A percentile compares a stretch with the other conserved stretches of the same genome.
Evolutionary conservation across 2,329 filamentous ascomycete genomes (phyloP).

Genomic region (Sclerotinia nivalis): DNA sequence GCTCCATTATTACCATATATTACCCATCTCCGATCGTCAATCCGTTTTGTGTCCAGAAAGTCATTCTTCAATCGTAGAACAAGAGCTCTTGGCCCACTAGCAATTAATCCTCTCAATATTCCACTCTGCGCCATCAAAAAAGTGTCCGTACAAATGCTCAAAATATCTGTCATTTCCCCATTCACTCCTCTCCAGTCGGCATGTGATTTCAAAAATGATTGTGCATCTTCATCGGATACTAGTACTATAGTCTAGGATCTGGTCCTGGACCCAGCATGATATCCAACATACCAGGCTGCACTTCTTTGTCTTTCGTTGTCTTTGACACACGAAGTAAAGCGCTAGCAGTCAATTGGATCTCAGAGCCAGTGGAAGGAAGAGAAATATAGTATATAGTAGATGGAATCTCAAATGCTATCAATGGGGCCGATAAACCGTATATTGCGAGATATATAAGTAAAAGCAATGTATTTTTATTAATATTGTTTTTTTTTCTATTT

Average conservation of each 20-base stretch:
- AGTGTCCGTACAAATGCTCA: slow-evolving; percentile 55
- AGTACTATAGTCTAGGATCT: slow-evolving; percentile 44
- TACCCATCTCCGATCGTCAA: slow-evolving; percentile 53
- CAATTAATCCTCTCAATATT: slow-evolving; percentile 48
- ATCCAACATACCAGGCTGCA: slow-evolving; percentile 53
- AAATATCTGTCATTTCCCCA: slow-evolving; percentile 47
- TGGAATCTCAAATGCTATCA: slow-evolving; percentile 47
- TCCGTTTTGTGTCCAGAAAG: slow-evolving; percentile 46
- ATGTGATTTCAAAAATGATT: slow-evolving; percentile 50
- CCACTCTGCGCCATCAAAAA: slow-evolving; percentile 52
- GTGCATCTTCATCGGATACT: slow-evolving; percentile 41
- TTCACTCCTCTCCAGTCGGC: slow-evolving; percentile 32
- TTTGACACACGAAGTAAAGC: slow-evolving; percentile 47
- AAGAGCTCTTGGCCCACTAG: slow-evolving; percentile 50
- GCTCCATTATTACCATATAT: slow-evolving; percentile 55
- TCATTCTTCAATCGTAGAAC: slow-evolving; percentile 42
- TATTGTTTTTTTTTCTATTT: too few species aligned
- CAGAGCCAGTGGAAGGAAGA: slow-evolving; percentile 41
- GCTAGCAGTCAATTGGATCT: slow-evolving; percentile 47
- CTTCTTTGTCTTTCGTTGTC: slow-evolving; percentile 48
- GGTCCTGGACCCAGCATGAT: slow-evolving; percentile 54
- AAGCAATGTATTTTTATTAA: slow-evolving; percentile 37
- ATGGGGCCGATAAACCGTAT: slow-evolving; percentile 42
- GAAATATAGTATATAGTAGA: slow-evolving; percentile 52
- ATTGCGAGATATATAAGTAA: slow-evolving; percentile 49